A percentile compares a stretch with the other conserved stretches of the same genome.
These are phyloP conservation scores for Globisporangium parvum DNA, from an alignment of 352 stramenopile species.

Conservation along the genomic window DNA sequence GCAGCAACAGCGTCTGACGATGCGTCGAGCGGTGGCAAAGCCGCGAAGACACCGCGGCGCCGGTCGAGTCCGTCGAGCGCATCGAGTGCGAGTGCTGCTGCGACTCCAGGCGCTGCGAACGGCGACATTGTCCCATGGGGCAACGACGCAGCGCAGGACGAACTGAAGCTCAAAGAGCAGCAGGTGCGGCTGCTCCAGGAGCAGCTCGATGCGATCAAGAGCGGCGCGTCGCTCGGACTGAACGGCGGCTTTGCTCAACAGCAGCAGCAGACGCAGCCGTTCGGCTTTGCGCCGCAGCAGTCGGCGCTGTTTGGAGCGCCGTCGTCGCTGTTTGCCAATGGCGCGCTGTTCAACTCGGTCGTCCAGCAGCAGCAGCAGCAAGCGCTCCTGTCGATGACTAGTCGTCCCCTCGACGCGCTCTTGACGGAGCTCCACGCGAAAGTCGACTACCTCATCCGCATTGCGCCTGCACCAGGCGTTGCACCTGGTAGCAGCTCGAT, in stretches of 20 bases:
- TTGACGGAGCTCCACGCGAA: constrained; percentile 68
- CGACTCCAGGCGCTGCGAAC: too few relatives aligned
- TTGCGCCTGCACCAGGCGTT: constrained; percentile 22
- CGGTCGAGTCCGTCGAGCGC: constrained; percentile 22
- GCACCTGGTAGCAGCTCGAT: constrained; percentile 3
- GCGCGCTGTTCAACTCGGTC: neutral
- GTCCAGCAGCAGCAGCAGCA: constrained; percentile 10
- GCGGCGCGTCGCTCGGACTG: constrained; percentile 14
- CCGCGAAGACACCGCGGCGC: constrained; percentile 25
- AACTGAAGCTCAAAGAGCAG: constrained; percentile 52
- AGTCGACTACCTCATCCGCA: constrained; percentile 75
- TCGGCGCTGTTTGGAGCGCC: constrained; percentile 7
- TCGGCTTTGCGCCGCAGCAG: constrained; percentile 4
- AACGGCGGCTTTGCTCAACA: constrained; percentile 15
- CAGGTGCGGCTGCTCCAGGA: constrained; percentile 43
- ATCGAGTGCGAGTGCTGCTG: constrained; percentile 6
- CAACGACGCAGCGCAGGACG: constrained; percentile 37
- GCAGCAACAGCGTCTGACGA: neutral
- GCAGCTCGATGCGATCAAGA: constrained; percentile 48
- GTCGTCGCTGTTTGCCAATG: constrained; percentile 2
- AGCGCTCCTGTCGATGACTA: constrained; percentile 20
- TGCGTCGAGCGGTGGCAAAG: constrained; percentile 8
- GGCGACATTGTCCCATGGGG: constrained; percentile 41
- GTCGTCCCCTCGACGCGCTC: constrained; percentile 35
- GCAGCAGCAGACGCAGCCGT: constrained; percentile 8